Conservation (phyloP, 495 filamentous ascomycete species). For the Daldinia grandis region DNA sequence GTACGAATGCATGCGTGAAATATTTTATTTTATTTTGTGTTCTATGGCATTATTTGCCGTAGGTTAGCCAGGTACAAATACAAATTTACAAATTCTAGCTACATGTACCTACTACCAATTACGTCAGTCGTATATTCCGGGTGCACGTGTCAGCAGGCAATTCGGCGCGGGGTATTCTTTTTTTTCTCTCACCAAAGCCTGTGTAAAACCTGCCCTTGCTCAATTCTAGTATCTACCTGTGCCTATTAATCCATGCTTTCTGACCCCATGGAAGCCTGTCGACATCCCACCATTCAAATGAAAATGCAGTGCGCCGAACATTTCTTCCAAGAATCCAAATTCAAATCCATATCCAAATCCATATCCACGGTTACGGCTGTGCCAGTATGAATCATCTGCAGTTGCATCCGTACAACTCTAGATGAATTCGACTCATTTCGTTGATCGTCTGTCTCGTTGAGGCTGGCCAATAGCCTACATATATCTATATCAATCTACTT, state of each 20-base stretch:
- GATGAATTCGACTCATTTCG: conserved; percentile 18
- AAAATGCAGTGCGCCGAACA: conserved; percentile 15
- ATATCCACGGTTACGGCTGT: conserved; percentile 8
- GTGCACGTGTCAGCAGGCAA: conserved; percentile 36
- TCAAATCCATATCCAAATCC: not conserved
- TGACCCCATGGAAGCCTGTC: not conserved
- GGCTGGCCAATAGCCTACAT: conserved; percentile 14
- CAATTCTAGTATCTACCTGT: conserved; percentile 28
- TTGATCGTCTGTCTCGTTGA: conserved; percentile 1
- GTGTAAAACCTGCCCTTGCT: not conserved
- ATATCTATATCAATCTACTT: not conserved
- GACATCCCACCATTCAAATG: not conserved
- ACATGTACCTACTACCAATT: too few relatives aligned
- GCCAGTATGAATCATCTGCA: conserved; percentile 22
- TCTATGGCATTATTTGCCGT: not conserved
- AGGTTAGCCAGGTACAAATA: not conserved
- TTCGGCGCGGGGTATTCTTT: conserved; percentile 24
- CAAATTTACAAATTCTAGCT: too few relatives aligned
- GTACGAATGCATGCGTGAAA: not conserved
- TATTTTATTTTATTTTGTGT: too few relatives aligned
- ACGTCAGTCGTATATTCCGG: conserved; percentile 26
- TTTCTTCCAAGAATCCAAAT: conserved; percentile 18
- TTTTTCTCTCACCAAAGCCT: not conserved
- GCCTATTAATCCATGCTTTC: conserved; percentile 15
- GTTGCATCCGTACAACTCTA: conserved; percentile 10